These are phyloP conservation scores for Bertia moriformis DNA, from an alignment of 2,329 filamentous ascomycete genomes.

Conservation along the genomic window DNA sequence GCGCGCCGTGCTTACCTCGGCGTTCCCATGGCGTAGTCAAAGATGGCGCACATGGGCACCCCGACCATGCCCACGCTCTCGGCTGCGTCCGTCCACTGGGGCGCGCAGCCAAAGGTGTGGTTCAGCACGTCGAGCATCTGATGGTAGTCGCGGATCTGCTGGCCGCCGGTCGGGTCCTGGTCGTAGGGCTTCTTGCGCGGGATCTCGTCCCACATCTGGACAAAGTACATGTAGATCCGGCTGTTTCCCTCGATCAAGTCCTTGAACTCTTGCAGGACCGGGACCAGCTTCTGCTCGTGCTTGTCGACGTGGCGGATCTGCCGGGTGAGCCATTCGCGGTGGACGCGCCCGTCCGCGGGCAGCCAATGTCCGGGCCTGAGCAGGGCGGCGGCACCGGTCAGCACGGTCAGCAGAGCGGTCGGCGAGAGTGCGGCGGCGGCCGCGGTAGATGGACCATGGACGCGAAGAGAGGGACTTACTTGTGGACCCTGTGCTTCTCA, in stretches of 20 bases:
- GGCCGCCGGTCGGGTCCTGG: constrained; percentile 43
- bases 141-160: constrained; percentile 48
- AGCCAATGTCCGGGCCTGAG: constrained; percentile 44
- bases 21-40: constrained; percentile 39
- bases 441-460: too few species aligned
- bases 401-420: not conserved
- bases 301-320: constrained; percentile 39
- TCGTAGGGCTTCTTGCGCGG: constrained; percentile 43
- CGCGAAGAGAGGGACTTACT: constrained; percentile 18
- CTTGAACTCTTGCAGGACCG: constrained; percentile 50
- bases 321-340: constrained; percentile 45
- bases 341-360: constrained; percentile 44
- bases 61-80: constrained; percentile 31
- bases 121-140: constrained; percentile 57
- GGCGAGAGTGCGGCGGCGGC: too few species aligned
- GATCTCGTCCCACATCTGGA: constrained; percentile 55
- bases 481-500: constrained; percentile 24
- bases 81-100: constrained; percentile 35
- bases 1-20: too few species aligned
- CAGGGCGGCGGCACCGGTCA: not conserved
- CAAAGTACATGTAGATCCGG: constrained; percentile 52
- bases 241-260: constrained; percentile 49
- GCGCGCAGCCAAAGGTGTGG: constrained; percentile 34
- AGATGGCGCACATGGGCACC: constrained; percentile 33
- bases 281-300: constrained; percentile 33